Percentiles rank a stretch among this genome's conserved stretches.
Evolutionary conservation across 257 asterid species (phyloP).

Genomic region (Oldenlandia corymbosa): DNA sequence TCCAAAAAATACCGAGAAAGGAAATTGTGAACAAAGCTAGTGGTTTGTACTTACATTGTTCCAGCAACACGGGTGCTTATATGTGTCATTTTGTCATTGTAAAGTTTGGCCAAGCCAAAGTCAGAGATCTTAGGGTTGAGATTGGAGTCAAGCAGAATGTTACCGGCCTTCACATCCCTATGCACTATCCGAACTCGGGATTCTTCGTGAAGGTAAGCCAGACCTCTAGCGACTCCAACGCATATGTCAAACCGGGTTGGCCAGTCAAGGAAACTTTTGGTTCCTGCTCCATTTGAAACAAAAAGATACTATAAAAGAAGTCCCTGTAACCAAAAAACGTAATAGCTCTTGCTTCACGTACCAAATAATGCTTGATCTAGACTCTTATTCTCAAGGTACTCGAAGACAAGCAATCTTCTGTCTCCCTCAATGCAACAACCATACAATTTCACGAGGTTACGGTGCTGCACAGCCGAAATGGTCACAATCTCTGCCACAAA

Average conservation of each 20-base stretch:
- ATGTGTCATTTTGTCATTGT: conserved; percentile 46
- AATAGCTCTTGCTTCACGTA: conserved; percentile 4
- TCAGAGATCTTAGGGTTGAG: conserved; percentile 68
- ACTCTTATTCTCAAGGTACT: conserved; percentile 72
- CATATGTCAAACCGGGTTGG: conserved; percentile 54
- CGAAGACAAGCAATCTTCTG: conserved; percentile 68
- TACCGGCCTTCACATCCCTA: conserved; percentile 78
- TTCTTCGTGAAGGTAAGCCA: conserved; percentile 73
- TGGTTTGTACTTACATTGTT: conserved; percentile 50
- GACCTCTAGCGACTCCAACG: conserved; percentile 77
- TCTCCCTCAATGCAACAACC: conserved; percentile 86
- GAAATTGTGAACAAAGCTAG: background rate
- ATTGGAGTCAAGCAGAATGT: conserved; percentile 60
- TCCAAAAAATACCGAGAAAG: background rate
- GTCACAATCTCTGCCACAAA: conserved; percentile 86
- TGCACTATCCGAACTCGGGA: conserved; percentile 63
- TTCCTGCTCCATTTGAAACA: conserved; percentile 30
- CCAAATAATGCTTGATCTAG: conserved; percentile 69
- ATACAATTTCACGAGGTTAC: conserved; percentile 69
- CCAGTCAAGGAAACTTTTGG: conserved; percentile 53
- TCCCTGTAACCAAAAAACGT: background rate
- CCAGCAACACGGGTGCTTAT: conserved; percentile 89
- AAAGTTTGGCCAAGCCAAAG: conserved; percentile 74
- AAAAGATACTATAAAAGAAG: background rate
- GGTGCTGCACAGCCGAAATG: conserved; percentile 90